These are phyloP conservation scores for Iberis pinnata DNA, from an alignment of 345 rosid species.

Conservation along the genomic window DNA sequence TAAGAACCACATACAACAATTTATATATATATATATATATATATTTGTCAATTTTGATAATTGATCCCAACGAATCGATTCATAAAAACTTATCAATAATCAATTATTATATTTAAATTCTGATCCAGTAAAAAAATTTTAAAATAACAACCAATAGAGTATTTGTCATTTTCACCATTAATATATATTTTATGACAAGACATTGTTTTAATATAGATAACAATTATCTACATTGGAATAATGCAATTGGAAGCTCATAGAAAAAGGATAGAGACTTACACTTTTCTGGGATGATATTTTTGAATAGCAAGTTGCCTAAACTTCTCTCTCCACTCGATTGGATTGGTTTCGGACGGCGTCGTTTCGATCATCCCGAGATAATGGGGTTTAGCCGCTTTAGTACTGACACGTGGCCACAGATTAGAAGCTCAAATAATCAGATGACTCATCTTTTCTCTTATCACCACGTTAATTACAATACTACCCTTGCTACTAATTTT, in stretches of 20 bases:
- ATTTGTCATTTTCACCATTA: not conserved
- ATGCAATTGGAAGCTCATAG: constrained; percentile 20
- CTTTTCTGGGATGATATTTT: constrained; percentile 16
- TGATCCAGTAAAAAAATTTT: too few species aligned
- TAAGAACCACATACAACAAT: too few species aligned
- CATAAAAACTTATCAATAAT: too few species aligned
- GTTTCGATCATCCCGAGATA: constrained; percentile 18
- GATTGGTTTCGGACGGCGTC: constrained; percentile 18
- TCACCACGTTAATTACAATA: constrained; percentile 4
- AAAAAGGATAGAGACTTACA: constrained; percentile 22
- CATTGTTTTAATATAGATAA: constrained; percentile 13
- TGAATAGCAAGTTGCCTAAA: constrained; percentile 11
- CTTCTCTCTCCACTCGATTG: constrained; percentile 13
- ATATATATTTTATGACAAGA: not conserved
- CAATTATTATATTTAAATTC: too few species aligned
- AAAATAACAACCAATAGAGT: too few species aligned
- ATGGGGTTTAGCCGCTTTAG: constrained; percentile 10
- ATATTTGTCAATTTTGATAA: too few species aligned
- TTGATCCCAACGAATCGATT: too few species aligned
- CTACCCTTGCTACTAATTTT: constrained; percentile 13
- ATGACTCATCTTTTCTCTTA: constrained; percentile 4
- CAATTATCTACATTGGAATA: constrained; percentile 18
- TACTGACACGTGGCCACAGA: constrained; percentile 15
- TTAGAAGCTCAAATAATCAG: constrained; percentile 10
- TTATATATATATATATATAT: too few species aligned